Base-by-base conservation (phyloP, 2,329 filamentous ascomycete genomes). In the Paracamarosporium sp. region DNA sequence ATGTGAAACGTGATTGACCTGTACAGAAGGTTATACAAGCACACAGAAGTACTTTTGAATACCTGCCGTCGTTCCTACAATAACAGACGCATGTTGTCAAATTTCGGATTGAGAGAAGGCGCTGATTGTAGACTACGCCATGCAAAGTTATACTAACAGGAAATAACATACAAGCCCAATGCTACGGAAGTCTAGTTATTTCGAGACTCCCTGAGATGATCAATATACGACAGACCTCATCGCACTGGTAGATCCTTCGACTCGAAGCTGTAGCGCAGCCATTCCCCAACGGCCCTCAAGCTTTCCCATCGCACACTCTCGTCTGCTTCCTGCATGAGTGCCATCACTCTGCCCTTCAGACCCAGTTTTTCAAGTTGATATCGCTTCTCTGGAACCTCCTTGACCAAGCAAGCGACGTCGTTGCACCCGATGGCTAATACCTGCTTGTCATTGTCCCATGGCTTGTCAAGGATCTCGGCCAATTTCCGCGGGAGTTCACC, bases 281-380 rank as follows among this genome's bases (percentile, higher is more conserved):
- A 92, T 75, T 90, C 89, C 20, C 89, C 89, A 38, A 97, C 87
- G 15, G 93, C 93, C 69, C 90, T 87, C 79, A 97, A 80, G 77
- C 91, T 95, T 82, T 97, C 93, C 92, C 93, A 97, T 72, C 93
- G 85, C 45, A 97, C 92, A 58, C 87, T 89, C 81, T 97, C 93
- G 70, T 97, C 92, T 57, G 88, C 84, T 72, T 96, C 92, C 69
- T 87, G 88, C 93, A 97, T 97, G 71, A 97, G 82, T 79, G 93
- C 91, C 93, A 97, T 96, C 59, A 97, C 89, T 65, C 92, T 85
- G 17, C 86, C 86, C 85, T 97, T 97, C 62, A 97, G 78, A 0
- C 92, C 92, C 41, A 93, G 78, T 79, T 89, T 93, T 81, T 97
- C 93, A 67, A 97, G 83, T 74, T 90, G 86, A 57, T 84, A 81